A percentile compares a stretch with the other conserved stretches of the same genome.
These are phyloP conservation scores for Fusarium buharicum DNA, from an alignment of 2,329 filamentous ascomycete genomes.

Conservation along the genomic window DNA sequence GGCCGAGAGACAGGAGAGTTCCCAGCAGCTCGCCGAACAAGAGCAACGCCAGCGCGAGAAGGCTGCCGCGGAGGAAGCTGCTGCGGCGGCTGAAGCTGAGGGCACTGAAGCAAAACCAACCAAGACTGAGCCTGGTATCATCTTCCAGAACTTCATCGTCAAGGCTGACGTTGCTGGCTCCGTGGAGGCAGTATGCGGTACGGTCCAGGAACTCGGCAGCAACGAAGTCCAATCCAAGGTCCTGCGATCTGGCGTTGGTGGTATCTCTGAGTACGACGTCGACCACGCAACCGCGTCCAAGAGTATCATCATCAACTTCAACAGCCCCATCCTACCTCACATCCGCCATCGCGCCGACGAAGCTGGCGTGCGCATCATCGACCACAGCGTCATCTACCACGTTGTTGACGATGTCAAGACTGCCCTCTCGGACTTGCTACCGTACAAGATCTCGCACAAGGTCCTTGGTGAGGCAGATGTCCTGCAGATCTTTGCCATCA, in stretches of 20 bases:
- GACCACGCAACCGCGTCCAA: conserved; percentile 83
- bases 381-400: conserved; percentile 88
- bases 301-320: conserved; percentile 87
- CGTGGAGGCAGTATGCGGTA: conserved; percentile 86
- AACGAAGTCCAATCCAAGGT: conserved; percentile 83
- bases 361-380: conserved; percentile 78
- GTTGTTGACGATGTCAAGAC: conserved; percentile 77
- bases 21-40: conserved; percentile 81
- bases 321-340: conserved; percentile 73
- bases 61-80: conserved; percentile 53
- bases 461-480: conserved; percentile 92
- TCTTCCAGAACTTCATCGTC: conserved; percentile 81
- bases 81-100: conserved; percentile 50
- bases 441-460: conserved; percentile 71
- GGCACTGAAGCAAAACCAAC: conserved; percentile 54
- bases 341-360: conserved; percentile 76
- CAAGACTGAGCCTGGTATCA: conserved; percentile 55
- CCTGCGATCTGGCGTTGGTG: conserved; percentile 80
- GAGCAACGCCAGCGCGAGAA: conserved; percentile 71
- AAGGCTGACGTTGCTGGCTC: conserved; percentile 95
- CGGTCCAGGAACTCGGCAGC: conserved; percentile 81
- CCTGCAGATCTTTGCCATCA: conserved; percentile 84
- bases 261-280: conserved; percentile 85
- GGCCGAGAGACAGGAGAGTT: conserved; percentile 76
- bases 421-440: conserved; percentile 74